Evolutionary conservation across 257 asterid genomes (phyloP).

Genomic region (Primulina eburnea): DNA sequence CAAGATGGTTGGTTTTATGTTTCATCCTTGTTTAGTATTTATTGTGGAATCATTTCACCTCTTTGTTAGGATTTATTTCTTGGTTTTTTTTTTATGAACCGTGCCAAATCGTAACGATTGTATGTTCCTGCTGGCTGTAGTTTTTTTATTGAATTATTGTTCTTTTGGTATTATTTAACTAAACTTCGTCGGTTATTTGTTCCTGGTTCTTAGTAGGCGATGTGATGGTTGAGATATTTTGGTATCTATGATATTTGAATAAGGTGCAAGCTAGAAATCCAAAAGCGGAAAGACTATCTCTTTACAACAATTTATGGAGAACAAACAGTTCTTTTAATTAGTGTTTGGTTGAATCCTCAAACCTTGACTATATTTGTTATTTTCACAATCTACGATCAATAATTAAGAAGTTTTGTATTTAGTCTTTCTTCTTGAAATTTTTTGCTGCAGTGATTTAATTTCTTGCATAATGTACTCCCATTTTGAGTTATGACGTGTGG

Average conservation of each 20-base stretch:
- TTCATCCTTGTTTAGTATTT: background rate
- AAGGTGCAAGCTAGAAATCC: background rate
- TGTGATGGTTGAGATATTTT: conserved; percentile 13
- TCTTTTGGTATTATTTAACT: background rate
- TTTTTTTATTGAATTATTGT: conserved; percentile 12
- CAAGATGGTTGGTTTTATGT: conserved; percentile 61
- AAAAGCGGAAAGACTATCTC: background rate
- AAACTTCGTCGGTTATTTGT: background rate
- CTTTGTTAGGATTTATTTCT: background rate
- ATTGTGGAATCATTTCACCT: background rate
- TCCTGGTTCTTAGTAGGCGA: conserved; percentile 11
- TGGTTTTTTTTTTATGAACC: background rate
- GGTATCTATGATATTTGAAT: background rate
- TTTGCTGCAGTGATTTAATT: background rate
- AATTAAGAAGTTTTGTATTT: background rate
- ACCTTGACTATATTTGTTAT: background rate
- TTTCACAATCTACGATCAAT: no score
- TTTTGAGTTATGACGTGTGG: conserved; percentile 18
- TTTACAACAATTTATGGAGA: background rate
- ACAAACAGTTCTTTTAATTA: background rate
- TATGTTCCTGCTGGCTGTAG: conserved; percentile 3
- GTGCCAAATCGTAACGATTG: conserved; percentile 1
- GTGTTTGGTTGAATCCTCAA: background rate
- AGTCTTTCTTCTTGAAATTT: background rate
- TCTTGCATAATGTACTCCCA: background rate